These are phyloP conservation scores for Phytophthora idaei DNA, from an alignment of 352 stramenopile species.

Conservation along the genomic window DNA sequence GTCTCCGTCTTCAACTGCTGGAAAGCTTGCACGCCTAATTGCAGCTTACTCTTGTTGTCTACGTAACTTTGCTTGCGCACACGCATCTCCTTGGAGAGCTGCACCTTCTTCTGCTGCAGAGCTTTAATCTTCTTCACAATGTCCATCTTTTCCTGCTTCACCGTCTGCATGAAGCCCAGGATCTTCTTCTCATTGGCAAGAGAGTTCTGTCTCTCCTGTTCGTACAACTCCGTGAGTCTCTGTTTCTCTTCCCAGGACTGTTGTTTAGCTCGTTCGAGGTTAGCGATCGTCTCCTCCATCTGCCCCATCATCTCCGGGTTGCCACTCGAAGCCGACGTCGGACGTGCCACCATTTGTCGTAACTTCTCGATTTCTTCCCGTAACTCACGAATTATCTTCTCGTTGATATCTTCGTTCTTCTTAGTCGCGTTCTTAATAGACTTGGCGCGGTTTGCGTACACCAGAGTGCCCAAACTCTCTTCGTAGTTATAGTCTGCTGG, in stretches of 20 bases:
- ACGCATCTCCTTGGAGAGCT: slow-evolving; percentile 76
- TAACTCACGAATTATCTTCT: slow-evolving; percentile 91
- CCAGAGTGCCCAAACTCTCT: slow-evolving; percentile 93
- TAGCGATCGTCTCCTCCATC: slow-evolving; percentile 89
- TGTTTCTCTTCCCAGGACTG: slow-evolving; percentile 93
- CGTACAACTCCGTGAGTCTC: slow-evolving; percentile 77
- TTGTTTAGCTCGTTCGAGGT: slow-evolving; percentile 87
- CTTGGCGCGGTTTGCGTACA: slow-evolving; percentile 94
- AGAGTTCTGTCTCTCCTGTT: slow-evolving; percentile 89
- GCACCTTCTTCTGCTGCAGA: slow-evolving; percentile 83
- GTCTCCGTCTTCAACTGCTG: slow-evolving; percentile 53
- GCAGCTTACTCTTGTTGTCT: slow-evolving; percentile 71
- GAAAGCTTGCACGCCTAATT: slow-evolving; percentile 80
- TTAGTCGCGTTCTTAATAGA: slow-evolving; percentile 89
- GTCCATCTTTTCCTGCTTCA: slow-evolving; percentile 92
- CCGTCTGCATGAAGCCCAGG: slow-evolving; percentile 87
- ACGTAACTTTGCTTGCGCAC: slow-evolving; percentile 78
- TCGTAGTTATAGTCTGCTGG: slow-evolving; percentile 93
- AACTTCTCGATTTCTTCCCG: slow-evolving; percentile 93
- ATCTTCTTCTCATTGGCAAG: slow-evolving; percentile 86
- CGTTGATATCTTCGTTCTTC: slow-evolving; percentile 92
- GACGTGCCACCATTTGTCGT: slow-evolving; percentile 80
- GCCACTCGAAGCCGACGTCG: slow-evolving; percentile 40
- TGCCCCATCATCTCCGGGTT: slow-evolving; percentile 64
- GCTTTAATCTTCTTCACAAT: slow-evolving; percentile 90